These are phyloP conservation scores for Pseudopyricularia javanii DNA, from an alignment of 2,329 filamentous ascomycete species.

Conservation along the genomic window DNA sequence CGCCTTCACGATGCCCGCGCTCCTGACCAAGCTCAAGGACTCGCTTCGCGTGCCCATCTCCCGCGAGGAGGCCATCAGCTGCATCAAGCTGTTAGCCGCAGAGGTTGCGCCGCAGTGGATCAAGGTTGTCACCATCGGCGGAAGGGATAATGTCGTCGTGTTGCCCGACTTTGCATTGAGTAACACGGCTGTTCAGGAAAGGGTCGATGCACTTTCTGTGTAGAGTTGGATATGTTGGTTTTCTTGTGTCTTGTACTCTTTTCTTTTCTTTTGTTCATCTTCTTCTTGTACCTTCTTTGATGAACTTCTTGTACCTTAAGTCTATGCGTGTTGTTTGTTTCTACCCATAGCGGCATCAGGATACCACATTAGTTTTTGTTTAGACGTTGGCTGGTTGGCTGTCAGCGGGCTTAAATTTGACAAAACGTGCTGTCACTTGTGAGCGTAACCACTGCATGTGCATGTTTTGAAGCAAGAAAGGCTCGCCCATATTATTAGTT, in stretches of 20 bases:
- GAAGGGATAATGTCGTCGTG: constrained; percentile 45
- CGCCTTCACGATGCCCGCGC: constrained; percentile 51
- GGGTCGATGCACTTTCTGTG: constrained; percentile 8
- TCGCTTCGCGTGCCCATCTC: constrained; percentile 47
- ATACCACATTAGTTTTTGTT: too few relatives aligned
- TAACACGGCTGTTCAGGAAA: constrained; percentile 19
- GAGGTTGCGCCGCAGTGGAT: constrained; percentile 48
- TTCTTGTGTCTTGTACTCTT: background rate
- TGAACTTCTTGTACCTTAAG: too few relatives aligned
- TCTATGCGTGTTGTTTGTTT: too few relatives aligned
- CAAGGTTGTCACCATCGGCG: constrained; percentile 35
- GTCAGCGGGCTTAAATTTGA: too few relatives aligned
- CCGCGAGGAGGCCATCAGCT: constrained; percentile 35
- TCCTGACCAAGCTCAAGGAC: constrained; percentile 55
- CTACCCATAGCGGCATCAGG: too few relatives aligned
- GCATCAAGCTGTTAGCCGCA: constrained; percentile 36
- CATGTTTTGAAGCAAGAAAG: too few relatives aligned
- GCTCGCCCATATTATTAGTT: too few relatives aligned
- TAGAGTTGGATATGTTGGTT: background rate
- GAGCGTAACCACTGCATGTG: too few relatives aligned
- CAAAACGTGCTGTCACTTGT: too few relatives aligned
- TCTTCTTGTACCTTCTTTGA: too few relatives aligned
- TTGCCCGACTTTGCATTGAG: constrained; percentile 24
- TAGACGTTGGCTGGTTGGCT: too few relatives aligned
- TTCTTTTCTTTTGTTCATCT: background rate